These are phyloP conservation scores for Ramaria sp. DNA, from an alignment of 768 basidiomycete genomes.

Conservation along the genomic window DNA sequence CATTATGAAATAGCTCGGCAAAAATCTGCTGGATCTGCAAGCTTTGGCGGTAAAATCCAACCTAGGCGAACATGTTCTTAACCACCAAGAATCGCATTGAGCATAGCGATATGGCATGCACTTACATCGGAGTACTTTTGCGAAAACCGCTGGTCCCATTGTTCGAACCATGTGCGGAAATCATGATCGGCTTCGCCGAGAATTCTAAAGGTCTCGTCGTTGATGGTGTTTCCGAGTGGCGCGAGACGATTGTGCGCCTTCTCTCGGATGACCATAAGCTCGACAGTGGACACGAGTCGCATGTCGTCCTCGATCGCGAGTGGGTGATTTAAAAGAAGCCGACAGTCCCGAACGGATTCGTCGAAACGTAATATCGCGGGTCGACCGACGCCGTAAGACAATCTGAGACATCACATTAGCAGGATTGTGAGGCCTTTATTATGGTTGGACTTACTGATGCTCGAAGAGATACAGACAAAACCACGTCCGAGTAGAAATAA, in stretches of 20 bases:
- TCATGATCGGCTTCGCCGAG: slow-evolving; percentile 66
- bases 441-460: slow-evolving; percentile 56
- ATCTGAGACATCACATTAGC: slow-evolving; percentile 32
- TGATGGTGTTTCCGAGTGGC: slow-evolving; percentile 64
- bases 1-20: slow-evolving; percentile 77
- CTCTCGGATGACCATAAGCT: slow-evolving; percentile 84
- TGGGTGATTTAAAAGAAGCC: slow-evolving; percentile 74
- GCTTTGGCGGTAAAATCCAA: slow-evolving; percentile 83
- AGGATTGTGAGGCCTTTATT: neutral
- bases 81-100: neutral
- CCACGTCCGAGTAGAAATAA: slow-evolving; percentile 81
- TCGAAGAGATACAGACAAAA: slow-evolving; percentile 91
- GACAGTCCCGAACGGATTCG: slow-evolving; percentile 77
- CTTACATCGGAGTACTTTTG: slow-evolving; percentile 69
- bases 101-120: neutral
- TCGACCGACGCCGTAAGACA: slow-evolving; percentile 91
- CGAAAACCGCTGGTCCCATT: slow-evolving; percentile 73
- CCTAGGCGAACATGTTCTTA: neutral
- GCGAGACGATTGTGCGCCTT: slow-evolving; percentile 73
- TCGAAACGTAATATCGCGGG: slow-evolving; percentile 90
- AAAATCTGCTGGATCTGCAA: slow-evolving; percentile 81
- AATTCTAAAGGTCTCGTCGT: slow-evolving; percentile 59
- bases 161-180: slow-evolving; percentile 73
- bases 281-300: slow-evolving; percentile 89
- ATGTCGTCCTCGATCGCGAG: slow-evolving; percentile 88